A percentile compares a stretch with the other conserved stretches of the same genome.
Evolutionary conservation across 805 yeast species (phyloP).

Genomic region (Metschnikowia similis): DNA sequence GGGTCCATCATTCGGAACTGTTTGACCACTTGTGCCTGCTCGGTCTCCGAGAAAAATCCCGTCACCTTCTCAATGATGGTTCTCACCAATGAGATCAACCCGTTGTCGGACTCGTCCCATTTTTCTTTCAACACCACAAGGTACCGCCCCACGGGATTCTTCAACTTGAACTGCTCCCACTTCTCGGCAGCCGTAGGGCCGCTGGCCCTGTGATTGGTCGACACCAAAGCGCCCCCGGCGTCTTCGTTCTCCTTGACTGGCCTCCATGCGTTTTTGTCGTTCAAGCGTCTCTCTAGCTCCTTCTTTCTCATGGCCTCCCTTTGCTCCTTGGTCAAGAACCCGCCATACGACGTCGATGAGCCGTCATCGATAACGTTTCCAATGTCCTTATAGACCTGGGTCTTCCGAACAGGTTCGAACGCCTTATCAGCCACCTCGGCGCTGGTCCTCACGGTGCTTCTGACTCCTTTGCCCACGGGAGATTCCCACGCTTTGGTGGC

Average conservation of each 20-base stretch:
- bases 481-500: constrained; percentile 96
- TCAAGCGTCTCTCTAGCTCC: constrained; percentile 50
- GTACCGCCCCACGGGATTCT: constrained; percentile 64
- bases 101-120: constrained; percentile 95
- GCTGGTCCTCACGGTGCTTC: constrained; percentile 75
- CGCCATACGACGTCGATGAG: constrained; percentile 84
- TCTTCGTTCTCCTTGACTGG: constrained; percentile 74
- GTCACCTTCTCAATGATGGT: constrained; percentile 76
- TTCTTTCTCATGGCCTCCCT: constrained; percentile 63
- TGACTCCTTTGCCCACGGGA: constrained; percentile 83
- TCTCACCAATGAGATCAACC: constrained; percentile 75
- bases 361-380: constrained; percentile 89
- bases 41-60: constrained; percentile 93
- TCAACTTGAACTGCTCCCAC: constrained; percentile 62
- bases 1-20: constrained; percentile 90
- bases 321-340: constrained; percentile 79
- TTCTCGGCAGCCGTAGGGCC: constrained; percentile 63
- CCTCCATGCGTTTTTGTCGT: constrained; percentile 55
- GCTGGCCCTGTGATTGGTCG: constrained; percentile 76
- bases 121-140: constrained; percentile 57
- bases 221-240: constrained; percentile 78
- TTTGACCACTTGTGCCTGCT: constrained; percentile 86
- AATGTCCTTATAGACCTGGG: constrained; percentile 85
- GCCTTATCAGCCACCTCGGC: constrained; percentile 86
- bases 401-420: constrained; percentile 88